Evolutionary conservation across 768 basidiomycete genomes (phyloP).

Genomic region (Pilatotrama ljubarskyi): DNA sequence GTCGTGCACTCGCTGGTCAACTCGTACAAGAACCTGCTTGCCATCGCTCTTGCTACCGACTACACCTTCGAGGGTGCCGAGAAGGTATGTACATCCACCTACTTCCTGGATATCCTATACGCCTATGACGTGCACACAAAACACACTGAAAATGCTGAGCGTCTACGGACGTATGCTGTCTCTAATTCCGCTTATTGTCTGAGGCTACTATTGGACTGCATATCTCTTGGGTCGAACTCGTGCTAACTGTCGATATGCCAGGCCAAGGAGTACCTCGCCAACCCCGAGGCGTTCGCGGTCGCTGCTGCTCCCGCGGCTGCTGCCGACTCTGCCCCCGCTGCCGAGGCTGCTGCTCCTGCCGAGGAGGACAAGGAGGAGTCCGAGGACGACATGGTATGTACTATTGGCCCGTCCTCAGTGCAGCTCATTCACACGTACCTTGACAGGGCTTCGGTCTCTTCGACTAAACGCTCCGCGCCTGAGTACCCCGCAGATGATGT

Average conservation of each 20-base stretch:
- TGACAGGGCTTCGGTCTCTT: slow-evolving; percentile 90
- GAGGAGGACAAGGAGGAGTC: slow-evolving; percentile 85
- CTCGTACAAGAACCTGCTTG: slow-evolving; percentile 97
- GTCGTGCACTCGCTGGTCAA: slow-evolving; percentile 95
- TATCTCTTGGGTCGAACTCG: slow-evolving; percentile 31
- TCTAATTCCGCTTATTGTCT: slow-evolving; percentile 24
- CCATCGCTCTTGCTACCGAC: slow-evolving; percentile 86
- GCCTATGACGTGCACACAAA: slow-evolving; percentile 34
- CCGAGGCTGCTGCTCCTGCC: slow-evolving; percentile 33
- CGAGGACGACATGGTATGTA: slow-evolving; percentile 84
- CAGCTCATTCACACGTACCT: slow-evolving; percentile 9
- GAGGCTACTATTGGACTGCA: slow-evolving; percentile 26
- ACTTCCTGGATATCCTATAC: slow-evolving; percentile 14
- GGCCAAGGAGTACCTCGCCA: slow-evolving; percentile 96
- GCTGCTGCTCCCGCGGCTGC: slow-evolving; percentile 67
- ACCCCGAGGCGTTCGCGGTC: slow-evolving; percentile 96
- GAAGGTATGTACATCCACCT: slow-evolving; percentile 60
- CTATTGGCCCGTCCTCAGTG: not conserved
- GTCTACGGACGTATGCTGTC: slow-evolving; percentile 43
- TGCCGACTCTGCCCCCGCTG: slow-evolving; percentile 56
- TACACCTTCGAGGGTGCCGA: slow-evolving; percentile 93
- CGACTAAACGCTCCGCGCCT: slow-evolving; percentile 51
- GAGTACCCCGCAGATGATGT: slow-evolving; percentile 12
- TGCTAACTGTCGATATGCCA: slow-evolving; percentile 39
- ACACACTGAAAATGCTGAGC: slow-evolving; percentile 90